Evolutionary conservation across 495 filamentous ascomycete species (phyloP).

Genomic region (Talaromyces thailandensis): DNA sequence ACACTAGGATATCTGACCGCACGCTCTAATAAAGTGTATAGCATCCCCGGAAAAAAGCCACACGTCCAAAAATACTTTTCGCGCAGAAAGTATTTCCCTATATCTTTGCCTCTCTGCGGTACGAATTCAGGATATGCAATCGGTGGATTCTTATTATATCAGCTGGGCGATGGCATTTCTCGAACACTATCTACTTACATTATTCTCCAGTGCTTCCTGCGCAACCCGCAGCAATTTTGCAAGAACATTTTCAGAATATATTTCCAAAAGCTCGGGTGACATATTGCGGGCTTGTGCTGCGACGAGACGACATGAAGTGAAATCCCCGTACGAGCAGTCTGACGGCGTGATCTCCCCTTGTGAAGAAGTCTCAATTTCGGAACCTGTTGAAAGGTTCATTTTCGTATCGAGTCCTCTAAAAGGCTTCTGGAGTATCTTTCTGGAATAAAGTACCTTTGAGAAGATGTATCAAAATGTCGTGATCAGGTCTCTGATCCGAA

Average conservation of each 20-base stretch:
- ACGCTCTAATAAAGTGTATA: constrained; percentile 25
- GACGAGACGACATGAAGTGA: too few relatives aligned
- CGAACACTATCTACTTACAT: background rate
- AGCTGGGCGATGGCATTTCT: background rate
- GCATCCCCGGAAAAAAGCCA: constrained; percentile 31
- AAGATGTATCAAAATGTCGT: too few relatives aligned
- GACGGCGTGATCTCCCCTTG: too few relatives aligned
- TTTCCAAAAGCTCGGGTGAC: too few relatives aligned
- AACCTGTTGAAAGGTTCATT: too few relatives aligned
- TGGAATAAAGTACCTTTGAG: too few relatives aligned
- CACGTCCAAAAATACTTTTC: constrained; percentile 36
- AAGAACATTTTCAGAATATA: background rate
- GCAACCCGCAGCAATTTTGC: background rate
- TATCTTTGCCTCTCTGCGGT: constrained; percentile 8
- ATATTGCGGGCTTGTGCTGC: too few relatives aligned
- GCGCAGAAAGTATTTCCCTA: constrained; percentile 18
- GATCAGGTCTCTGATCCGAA: too few relatives aligned
- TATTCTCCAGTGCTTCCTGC: background rate
- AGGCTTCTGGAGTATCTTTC: too few relatives aligned
- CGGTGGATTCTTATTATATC: constrained; percentile 8
- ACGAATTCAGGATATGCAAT: constrained; percentile 22
- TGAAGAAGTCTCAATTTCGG: too few relatives aligned
- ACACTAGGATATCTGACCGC: constrained; percentile 9
- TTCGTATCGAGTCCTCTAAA: too few relatives aligned
- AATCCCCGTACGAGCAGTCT: too few relatives aligned